Base-by-base conservation (phyloP, 2,329 filamentous ascomycete species). In the Lizonia empirigonia region DNA sequence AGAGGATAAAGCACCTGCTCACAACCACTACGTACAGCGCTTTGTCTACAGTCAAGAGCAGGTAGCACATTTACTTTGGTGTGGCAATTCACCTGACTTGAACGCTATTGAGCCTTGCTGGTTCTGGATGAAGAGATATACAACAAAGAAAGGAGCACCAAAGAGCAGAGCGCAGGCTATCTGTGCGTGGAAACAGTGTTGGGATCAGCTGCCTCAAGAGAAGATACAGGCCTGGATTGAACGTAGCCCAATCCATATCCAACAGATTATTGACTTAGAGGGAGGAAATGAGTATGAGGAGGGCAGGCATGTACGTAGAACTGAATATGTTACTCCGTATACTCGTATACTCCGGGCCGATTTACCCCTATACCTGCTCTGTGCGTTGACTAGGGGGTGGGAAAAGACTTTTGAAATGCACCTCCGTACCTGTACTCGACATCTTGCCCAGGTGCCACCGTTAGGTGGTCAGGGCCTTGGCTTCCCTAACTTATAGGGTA, bases 241-340 rank as follows among this genome's bases (percentile, higher is more conserved):
- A 35, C 27, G 57, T 12, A 58, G 57, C 29, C 44, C 54, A 41
- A 20, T 49, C 10, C 26, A 56, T 27, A 50, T 60, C 18, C 16
- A 58, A 22, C 40, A 54, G 49, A 60, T 60, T 20, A 50, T 58
- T 32, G 19, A 50, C 22, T 44, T 55, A 18, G 24, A 52, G n/a
- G 46, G 55, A 20, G 39, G 55, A 13, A 56, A 56, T 33, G 44
- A 58, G 52, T 60, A 60, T 36, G 44, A 54, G 16, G 55, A 58
- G 29, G 52, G 53, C 13, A 45, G 53, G 24, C n/a, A n/a, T n/a
- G n/a, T n/a, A n/a, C n/a, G n/a, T n/a, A n/a, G n/a, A n/a, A n/a
- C n/a, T n/a, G n/a, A n/a, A n/a, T n/a, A n/a, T n/a, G n/a, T n/a
- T n/a, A n/a, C n/a, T n/a, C n/a, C n/a, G n/a, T n/a, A n/a, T n/a